phyloP scores from a whole-genome alignment of 192 early-diverging fungal genomes.

The Physocladia obscura region DNA sequence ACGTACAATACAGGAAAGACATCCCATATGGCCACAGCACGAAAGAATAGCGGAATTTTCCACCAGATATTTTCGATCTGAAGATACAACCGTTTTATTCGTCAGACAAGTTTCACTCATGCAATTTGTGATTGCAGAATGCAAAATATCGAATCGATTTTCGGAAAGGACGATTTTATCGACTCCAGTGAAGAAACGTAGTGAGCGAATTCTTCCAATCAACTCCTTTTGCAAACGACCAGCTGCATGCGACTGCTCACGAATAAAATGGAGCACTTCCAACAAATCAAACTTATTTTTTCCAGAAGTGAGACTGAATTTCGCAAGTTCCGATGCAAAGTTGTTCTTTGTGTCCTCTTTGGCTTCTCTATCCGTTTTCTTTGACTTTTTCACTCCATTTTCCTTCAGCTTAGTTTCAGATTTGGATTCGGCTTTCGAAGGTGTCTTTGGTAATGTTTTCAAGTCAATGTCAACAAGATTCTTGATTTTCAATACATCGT shows the following conservation, averaged over 20 bases:
- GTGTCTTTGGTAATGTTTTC: neutral
- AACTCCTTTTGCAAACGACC: slow-evolving; percentile 36
- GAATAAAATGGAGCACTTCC: slow-evolving; percentile 36
- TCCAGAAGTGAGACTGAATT: slow-evolving; percentile 8
- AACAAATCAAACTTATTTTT: slow-evolving; percentile 15
- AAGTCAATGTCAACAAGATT: slow-evolving; percentile 7
- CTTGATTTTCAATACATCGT: slow-evolving; percentile 1
- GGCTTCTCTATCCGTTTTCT: neutral
- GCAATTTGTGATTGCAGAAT: slow-evolving; percentile 4
- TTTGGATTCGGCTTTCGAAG: neutral
- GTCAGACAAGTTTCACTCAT: neutral
- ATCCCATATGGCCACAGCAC: slow-evolving; percentile 52
- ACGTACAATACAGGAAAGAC: slow-evolving; percentile 28
- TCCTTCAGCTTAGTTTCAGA: neutral
- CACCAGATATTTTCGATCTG: neutral
- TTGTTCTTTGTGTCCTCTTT: slow-evolving; percentile 14
- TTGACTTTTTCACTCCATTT: neutral
- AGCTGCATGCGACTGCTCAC: slow-evolving; percentile 32
- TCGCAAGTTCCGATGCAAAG: neutral
- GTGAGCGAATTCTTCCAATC: slow-evolving; percentile 40
- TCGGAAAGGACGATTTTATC: slow-evolving; percentile 28
- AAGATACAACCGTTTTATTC: neutral
- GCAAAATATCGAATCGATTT: neutral
- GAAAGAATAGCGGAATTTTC: slow-evolving; percentile 38
- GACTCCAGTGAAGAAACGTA: slow-evolving; percentile 41